Evolutionary conservation across 805 yeast genomes (phyloP).

Genomic region (Saturnispora mendoncae): DNA sequence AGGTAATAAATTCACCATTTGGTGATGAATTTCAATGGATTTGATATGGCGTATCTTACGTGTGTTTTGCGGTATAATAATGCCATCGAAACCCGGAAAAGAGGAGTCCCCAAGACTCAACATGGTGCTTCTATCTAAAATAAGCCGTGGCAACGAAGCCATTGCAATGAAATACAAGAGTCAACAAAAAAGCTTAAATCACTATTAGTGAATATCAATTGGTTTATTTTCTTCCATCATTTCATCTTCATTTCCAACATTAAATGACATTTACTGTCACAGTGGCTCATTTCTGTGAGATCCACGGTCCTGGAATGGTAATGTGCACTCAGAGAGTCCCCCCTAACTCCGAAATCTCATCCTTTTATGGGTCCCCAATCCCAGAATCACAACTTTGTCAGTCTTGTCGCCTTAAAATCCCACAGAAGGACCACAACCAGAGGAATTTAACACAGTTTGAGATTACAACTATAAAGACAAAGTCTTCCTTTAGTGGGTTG

Average conservation of each 20-base stretch:
- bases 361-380: slow-evolving; percentile 33
- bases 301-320: slow-evolving; percentile 64
- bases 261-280: slow-evolving; percentile 38
- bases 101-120: too few relatives aligned
- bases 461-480: slow-evolving; percentile 12
- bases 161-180: background rate
- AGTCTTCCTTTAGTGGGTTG: slow-evolving; percentile 5
- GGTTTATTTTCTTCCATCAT: too few relatives aligned
- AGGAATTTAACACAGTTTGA: background rate
- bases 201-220: too few relatives aligned
- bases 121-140: too few relatives aligned
- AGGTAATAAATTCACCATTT: background rate
- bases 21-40: slow-evolving; percentile 4
- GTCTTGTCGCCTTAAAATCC: slow-evolving; percentile 42
- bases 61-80: slow-evolving; percentile 13
- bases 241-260: too few relatives aligned
- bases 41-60: slow-evolving; percentile 23
- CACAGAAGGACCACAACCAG: background rate
- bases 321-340: slow-evolving; percentile 46
- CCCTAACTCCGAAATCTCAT: slow-evolving; percentile 2
- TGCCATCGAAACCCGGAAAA: slow-evolving; percentile 5
- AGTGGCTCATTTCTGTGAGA: slow-evolving; percentile 69
- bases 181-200: background rate
- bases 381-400: slow-evolving; percentile 36
- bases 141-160: slow-evolving; percentile 7